Base-by-base conservation (phyloP, 768 basidiomycete species). In the Peribolospora baueri region DNA sequence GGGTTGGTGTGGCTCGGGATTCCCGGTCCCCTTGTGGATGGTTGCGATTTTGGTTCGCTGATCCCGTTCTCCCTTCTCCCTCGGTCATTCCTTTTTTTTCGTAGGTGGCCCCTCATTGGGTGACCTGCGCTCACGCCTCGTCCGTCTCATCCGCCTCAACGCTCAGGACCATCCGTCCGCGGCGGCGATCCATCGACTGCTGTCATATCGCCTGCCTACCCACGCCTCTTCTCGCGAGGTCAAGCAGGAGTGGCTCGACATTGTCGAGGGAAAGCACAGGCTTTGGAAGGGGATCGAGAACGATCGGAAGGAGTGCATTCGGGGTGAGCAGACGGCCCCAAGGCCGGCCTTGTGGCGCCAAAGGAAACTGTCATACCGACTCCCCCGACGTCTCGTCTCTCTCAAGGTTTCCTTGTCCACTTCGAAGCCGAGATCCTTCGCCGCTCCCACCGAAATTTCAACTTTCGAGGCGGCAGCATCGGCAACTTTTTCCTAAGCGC, bases 401-500 rank as follows among this genome's bases (percentile, higher is more conserved):
- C 13, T 37, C n/a, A 64, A 86, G 87, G 87, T 0, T 91, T 97
- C 65, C 73, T 97, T 14, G 88, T 95, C 3, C 76, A 86, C 63
- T 91, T 93, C 59, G 85, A 95, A 66, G 79, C 76, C 58, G 83
- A 91, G 60, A 72, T 88, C 7, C 72, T 91, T 46, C 81, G 78
- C 60, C 74, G 86, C 39, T 83, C 88, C 3, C 83, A 87, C 64
- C 93, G 93, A 70, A 83, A 79, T 58, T 95, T 93, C 67, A 82
- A 84, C 37, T 97, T 91, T 69, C 71, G 82, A 52, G 90, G 90
- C 62, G 88, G 87, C 63, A 64, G 62, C 3, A 54, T 61, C 41
- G 57, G 61, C 41, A 58, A 61, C 50, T 88, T 86, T 64, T 83
- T 91, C 64, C 71, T 95, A 37, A 82, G 86, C 5, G 86, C 84